phyloP scores from a whole-genome alignment of 768 basidiomycete genomes.

The Russula griseocarnosa region DNA sequence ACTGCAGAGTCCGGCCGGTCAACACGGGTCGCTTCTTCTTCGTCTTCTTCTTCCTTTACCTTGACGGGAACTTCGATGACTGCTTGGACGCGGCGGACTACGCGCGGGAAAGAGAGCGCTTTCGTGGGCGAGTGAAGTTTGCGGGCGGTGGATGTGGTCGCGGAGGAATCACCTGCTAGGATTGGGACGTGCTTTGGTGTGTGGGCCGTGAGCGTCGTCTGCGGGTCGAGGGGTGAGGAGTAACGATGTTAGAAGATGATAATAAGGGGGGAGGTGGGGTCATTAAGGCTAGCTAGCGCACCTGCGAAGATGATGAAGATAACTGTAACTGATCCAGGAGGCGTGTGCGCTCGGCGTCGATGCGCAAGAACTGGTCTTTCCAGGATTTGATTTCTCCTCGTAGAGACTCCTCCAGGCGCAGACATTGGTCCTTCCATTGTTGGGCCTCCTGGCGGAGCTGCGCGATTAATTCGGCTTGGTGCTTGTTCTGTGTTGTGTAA shows the following conservation, averaged over 20 bases:
- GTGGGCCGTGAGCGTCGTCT: conserved; percentile 29
- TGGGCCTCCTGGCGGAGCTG: conserved; percentile 59
- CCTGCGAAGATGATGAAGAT: conserved; percentile 30
- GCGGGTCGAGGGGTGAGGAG: conserved; percentile 1
- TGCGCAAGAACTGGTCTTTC: conserved; percentile 76
- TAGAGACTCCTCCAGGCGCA: conserved; percentile 45
- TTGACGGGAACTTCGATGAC: conserved; percentile 57
- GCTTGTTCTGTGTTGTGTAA: conserved; percentile 48
- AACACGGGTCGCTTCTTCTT: conserved; percentile 25
- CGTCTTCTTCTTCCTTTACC: conserved; percentile 53
- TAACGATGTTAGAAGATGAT: neutral
- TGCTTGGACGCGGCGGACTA: conserved; percentile 65
- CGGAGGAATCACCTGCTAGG: conserved; percentile 26
- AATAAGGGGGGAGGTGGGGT: too few relatives aligned
- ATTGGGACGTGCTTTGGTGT: conserved; percentile 26
- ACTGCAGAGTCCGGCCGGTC: conserved; percentile 6
- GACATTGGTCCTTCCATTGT: conserved; percentile 70
- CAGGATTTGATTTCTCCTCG: conserved; percentile 57
- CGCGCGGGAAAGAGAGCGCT: conserved; percentile 29
- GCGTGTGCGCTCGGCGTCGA: conserved; percentile 62
- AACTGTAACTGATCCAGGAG: conserved; percentile 54
- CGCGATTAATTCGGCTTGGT: conserved; percentile 56
- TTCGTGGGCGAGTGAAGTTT: conserved; percentile 17
- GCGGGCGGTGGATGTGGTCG: conserved; percentile 18
- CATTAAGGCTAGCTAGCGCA: neutral